Base-by-base conservation (phyloP, 2,329 filamentous ascomycete species). In the Nemania diffusa region DNA sequence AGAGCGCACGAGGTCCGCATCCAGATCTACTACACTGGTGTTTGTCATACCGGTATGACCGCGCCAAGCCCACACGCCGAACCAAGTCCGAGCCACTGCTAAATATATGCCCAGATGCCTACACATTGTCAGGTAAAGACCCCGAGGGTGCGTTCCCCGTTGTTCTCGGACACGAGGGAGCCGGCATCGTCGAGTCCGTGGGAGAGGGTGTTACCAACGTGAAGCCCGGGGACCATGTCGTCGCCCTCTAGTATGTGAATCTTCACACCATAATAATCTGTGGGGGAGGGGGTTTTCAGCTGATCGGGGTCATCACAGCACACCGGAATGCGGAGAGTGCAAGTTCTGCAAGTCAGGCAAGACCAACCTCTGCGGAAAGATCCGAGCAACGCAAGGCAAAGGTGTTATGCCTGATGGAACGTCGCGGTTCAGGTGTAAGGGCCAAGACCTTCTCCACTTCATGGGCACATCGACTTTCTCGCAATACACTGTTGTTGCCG, bases 341-440 rank as follows among this genome's bases (percentile, higher is more conserved):
- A 98, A 98, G 86, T 98, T 98, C 88, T 99, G 96, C 91, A 96
- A 93, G 83, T 98, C 95, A 48, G 96, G 95, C 84, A 99, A 99
- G 90, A 98, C 95, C 77, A 97, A 98, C 84, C 91, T 98, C 66
- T 98, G 95, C 84, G 96, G 96, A 81, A 98, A 98, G 89, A 99
- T 99, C 82, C 91, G 96, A 76, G 93, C 93, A 52, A 98, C 96
- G 51, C 96, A 99, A 84, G 96, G 96, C 76, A 92, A 90, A 82
- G 96, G 96, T 78, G 89, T 97, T 74, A 97, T 99, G 94, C 96
- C 96, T 65, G 96, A 99, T 81, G 95, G 95, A 76, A 98, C 95
- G 73, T 91, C 92, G 65, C 92, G 96, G 76, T 97, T 98, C 90
- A 93, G 88, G 82, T 94, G 91, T 87, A 96, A 95, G 82, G 96